phyloP scores from a whole-genome alignment of 2,329 filamentous ascomycete species.

The Tolypocladium ophioglossoides region DNA sequence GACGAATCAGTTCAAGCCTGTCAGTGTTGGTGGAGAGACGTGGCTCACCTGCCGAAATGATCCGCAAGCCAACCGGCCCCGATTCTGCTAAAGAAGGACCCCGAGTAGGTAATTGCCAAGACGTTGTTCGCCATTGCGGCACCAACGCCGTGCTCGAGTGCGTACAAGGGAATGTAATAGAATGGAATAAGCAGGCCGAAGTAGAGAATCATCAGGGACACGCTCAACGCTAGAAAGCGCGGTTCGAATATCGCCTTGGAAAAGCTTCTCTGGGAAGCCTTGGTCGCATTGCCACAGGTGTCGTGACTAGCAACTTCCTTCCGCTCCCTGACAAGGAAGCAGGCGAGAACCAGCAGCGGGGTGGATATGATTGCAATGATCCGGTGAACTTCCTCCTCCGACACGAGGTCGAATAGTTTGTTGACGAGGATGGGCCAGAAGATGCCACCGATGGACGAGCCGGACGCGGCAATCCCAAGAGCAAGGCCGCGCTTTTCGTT shows the following conservation, averaged over 20 bases:
- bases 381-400: constrained; percentile 9
- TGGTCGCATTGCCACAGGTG: constrained; percentile 3
- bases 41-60: constrained; percentile 28
- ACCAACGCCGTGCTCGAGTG: constrained; percentile 33
- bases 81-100: constrained; percentile 42
- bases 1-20: not conserved
- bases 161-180: constrained; percentile 36
- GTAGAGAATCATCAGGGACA: constrained; percentile 15
- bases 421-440: constrained; percentile 17
- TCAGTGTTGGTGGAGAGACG: not conserved
- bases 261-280: constrained; percentile 4
- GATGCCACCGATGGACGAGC: constrained; percentile 19
- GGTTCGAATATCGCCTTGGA: constrained; percentile 16
- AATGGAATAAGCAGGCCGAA: constrained; percentile 19
- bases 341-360: constrained; percentile 13
- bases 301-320: constrained; percentile 6
- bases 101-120: constrained; percentile 50
- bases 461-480: constrained; percentile 19
- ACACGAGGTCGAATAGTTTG: constrained; percentile 5
- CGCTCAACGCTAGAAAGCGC: constrained; percentile 12
- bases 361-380: constrained; percentile 12
- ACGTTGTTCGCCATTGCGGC: constrained; percentile 46
- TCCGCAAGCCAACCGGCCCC: constrained; percentile 41
- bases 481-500: constrained; percentile 17
- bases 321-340: constrained; percentile 17